Evolutionary conservation across 331 rosid genomes (phyloP), one percentile per base, ranked within the genome.

Genomic region (Saraca asoca): DNA sequence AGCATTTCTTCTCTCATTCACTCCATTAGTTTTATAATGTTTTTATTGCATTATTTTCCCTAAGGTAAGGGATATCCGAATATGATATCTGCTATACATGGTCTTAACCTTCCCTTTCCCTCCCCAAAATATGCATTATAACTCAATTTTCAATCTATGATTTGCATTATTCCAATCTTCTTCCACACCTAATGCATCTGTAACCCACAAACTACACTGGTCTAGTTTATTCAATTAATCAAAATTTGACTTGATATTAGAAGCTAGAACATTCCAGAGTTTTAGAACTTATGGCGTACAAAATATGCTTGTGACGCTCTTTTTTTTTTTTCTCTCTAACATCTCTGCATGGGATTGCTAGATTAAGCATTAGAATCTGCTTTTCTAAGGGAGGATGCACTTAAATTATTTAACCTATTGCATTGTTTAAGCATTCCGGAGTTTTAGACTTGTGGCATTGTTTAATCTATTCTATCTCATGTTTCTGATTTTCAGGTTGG

Each of bases 401-500:
- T 24, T 24, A 24, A 24, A 3, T 24, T 3, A 24, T 24, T 24
- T 24, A 24, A 24, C 31, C 3, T 24, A 38, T 19, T 9, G 7
- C 56, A 2, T 33, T 29, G n/a, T n/a, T n/a, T n/a, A n/a, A n/a
- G n/a, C n/a, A n/a, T n/a, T n/a, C n/a, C n/a, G n/a, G n/a, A n/a
- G n/a, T 42, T 41, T 7, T 12, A 15, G 4, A 31, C 15, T 44
- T 44, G 41, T 12, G 37, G 24, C 51, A 20, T 66, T 29, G 41
- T 53, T 67, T 46, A 41, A 10, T 12, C 16, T 11, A 7, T 7
- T 34, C 9, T 38, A 35, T 69, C 66, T 6, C 13, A 9, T 35
- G 42, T 66, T 51, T 62, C 71, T 49, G 55, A 59, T 66, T 49
- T 76, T 50, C 67, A 87, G 95, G 85, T 82, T 69, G 95, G 90